Evolutionary conservation across 2,329 filamentous ascomycete genomes (phyloP).

Genomic region (Neofusicoccum kwambonambiense): DNA sequence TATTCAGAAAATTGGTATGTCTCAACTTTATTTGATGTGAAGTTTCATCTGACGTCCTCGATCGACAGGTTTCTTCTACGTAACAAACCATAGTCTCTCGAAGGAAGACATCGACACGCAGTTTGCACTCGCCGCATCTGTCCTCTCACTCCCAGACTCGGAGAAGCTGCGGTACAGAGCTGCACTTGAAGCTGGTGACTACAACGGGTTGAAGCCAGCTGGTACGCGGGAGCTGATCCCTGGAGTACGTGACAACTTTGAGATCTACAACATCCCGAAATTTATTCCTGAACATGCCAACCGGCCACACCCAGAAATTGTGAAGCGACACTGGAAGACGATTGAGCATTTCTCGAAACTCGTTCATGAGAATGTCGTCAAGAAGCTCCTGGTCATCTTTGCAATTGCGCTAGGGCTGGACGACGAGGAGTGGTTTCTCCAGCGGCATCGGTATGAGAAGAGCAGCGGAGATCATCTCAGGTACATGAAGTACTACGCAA

Average conservation of each 20-base stretch:
- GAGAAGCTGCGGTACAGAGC: background rate
- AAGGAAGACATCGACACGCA: background rate
- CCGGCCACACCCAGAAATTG: conserved; percentile 20
- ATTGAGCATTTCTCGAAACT: conserved; percentile 28
- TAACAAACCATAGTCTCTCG: background rate
- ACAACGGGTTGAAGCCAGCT: background rate
- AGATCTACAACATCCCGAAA: conserved; percentile 34
- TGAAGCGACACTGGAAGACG: conserved; percentile 17
- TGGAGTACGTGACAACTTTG: conserved; percentile 26
- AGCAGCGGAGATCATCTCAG: background rate
- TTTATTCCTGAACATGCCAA: conserved; percentile 28
- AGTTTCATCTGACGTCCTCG: no score
- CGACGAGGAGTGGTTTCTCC: background rate
- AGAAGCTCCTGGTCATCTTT: background rate
- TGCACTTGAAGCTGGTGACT: background rate
- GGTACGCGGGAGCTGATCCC: background rate
- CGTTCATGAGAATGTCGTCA: background rate
- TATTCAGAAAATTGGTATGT: no score
- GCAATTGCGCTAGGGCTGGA: background rate
- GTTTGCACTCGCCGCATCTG: background rate
- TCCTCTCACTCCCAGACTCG: background rate
- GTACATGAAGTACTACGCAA: background rate
- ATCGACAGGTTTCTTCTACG: background rate
- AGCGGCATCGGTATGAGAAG: background rate
- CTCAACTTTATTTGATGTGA: no score